Evolutionary conservation across 176 grass and related monocot species (phyloP).

Genomic region (Canna indica): DNA sequence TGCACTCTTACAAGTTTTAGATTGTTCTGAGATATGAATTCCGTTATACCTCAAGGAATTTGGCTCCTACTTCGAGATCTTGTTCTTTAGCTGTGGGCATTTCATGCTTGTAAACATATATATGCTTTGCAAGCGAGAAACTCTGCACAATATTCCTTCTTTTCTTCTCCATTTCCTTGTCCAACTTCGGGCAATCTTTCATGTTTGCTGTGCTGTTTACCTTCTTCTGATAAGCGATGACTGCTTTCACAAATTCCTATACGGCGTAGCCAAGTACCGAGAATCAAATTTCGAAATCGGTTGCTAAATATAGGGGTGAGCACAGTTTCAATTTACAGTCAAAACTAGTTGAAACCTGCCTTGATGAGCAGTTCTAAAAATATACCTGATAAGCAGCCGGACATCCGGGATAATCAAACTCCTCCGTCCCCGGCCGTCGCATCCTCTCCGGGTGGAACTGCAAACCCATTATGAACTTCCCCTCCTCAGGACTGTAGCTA

Average conservation of each 20-base stretch:
- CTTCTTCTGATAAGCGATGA: slow-evolving; percentile 21
- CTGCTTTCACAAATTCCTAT: slow-evolving; percentile 22
- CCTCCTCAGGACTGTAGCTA: slow-evolving; percentile 8
- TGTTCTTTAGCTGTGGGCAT: slow-evolving; percentile 2
- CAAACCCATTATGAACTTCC: slow-evolving; percentile 23
- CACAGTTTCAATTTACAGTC: too few relatives aligned
- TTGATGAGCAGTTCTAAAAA: too few relatives aligned
- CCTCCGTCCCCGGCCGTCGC: slow-evolving; percentile 3
- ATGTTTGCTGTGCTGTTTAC: background rate
- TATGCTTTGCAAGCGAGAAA: slow-evolving; percentile 10
- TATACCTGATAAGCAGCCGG: slow-evolving; percentile 18
- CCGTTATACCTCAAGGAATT: slow-evolving; percentile 6
- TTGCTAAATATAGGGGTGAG: too few relatives aligned
- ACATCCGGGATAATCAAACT: slow-evolving; percentile 23
- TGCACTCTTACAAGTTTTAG: background rate
- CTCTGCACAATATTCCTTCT: slow-evolving; percentile 9
- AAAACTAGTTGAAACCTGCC: too few relatives aligned
- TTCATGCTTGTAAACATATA: background rate
- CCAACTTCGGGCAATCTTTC: background rate
- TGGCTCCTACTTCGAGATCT: slow-evolving; percentile 1
- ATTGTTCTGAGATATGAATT: background rate
- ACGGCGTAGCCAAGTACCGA: too few relatives aligned
- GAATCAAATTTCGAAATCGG: too few relatives aligned
- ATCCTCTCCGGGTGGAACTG: slow-evolving; percentile 26
- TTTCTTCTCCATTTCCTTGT: slow-evolving; percentile 15